A percentile compares a stretch with the other conserved stretches of the same genome.
Evolutionary conservation across 192 early-diverging fungal species (phyloP).

Genomic region (Cetraspora pellucida): DNA sequence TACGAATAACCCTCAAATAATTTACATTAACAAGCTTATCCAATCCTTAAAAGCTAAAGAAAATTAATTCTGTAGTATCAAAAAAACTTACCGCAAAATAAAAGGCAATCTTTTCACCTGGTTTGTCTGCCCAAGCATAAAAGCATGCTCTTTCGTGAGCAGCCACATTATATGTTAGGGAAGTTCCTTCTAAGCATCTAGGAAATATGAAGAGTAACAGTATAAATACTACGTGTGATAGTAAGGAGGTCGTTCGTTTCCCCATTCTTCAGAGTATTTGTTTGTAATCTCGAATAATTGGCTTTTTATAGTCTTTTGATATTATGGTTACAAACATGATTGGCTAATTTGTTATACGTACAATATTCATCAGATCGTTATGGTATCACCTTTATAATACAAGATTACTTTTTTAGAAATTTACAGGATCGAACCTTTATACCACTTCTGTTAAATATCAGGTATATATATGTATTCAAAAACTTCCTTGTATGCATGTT

Average conservation of each 20-base stretch:
- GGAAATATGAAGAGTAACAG: constrained; percentile 11
- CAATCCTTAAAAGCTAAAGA: not conserved
- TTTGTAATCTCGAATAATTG: too few relatives aligned
- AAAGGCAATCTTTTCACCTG: constrained; percentile 91
- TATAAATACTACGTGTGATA: not conserved
- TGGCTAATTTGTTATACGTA: too few relatives aligned
- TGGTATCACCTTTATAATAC: too few relatives aligned
- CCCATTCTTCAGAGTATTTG: not conserved
- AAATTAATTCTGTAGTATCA: not conserved
- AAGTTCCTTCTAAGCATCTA: constrained; percentile 45
- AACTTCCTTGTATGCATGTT: too few relatives aligned
- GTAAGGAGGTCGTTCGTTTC: not conserved
- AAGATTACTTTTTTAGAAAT: too few relatives aligned
- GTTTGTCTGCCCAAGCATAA: constrained; percentile 74
- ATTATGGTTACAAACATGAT: too few relatives aligned
- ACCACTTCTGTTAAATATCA: too few relatives aligned
- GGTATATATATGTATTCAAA: too few relatives aligned
- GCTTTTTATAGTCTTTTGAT: too few relatives aligned
- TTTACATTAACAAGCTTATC: not conserved
- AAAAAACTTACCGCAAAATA: constrained; percentile 91
- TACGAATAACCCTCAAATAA: not conserved
- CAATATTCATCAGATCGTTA: too few relatives aligned
- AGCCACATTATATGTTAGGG: constrained; percentile 83
- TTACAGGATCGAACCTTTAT: too few relatives aligned
- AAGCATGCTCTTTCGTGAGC: constrained; percentile 93